Evolutionary conservation across 805 yeast species (phyloP).

Genomic region (Lipomyces starkeyi): DNA sequence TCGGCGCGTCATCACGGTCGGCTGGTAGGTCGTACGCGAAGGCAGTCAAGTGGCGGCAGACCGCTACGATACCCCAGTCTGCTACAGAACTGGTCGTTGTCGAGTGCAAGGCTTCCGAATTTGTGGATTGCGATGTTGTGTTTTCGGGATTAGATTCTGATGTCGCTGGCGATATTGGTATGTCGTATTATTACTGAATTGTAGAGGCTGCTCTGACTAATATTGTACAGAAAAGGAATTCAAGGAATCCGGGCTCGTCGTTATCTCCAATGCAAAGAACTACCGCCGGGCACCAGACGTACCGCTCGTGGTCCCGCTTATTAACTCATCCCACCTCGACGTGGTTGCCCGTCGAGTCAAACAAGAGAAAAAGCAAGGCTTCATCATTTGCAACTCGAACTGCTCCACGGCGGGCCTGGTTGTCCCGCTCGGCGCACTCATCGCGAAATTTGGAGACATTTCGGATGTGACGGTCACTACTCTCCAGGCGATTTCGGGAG

Average conservation of each 20-base stretch:
- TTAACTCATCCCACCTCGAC: constrained; percentile 87
- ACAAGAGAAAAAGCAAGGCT: constrained; percentile 67
- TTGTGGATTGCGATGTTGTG: constrained; percentile 89
- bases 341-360: constrained; percentile 65
- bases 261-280: constrained; percentile 95
- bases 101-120: constrained; percentile 77
- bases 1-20: constrained; percentile 93
- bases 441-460: constrained; percentile 87
- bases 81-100: constrained; percentile 69
- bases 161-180: constrained; percentile 79
- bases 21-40: constrained; percentile 87
- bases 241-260: constrained; percentile 77
- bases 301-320: constrained; percentile 94
- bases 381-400: constrained; percentile 92
- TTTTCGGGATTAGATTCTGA: constrained; percentile 95
- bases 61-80: constrained; percentile 73
- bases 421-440: constrained; percentile 94
- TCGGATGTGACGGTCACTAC: constrained; percentile 88
- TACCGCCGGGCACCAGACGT: constrained; percentile 87
- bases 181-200: neutral
- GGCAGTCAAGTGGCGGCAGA: constrained; percentile 95
- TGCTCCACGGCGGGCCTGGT: constrained; percentile 98
- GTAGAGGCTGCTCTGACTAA: neutral
- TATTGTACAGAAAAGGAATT: constrained; percentile 67
- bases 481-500: constrained; percentile 97